These are phyloP conservation scores for Triticum aestivum DNA, from an alignment of 176 grass and related monocot genomes.

Conservation along the genomic window IWGSC_CS_RefSeq_v2.1 NC_057814.1:463130181-463130680, in stretches of 20 bases:
- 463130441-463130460: too few relatives aligned
- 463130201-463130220: not conserved
- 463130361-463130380: not conserved
- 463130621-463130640: not conserved
- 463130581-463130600: not conserved
- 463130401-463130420: not conserved
- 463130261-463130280: not conserved
- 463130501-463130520: not conserved
- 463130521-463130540: not conserved
- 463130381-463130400: slow-evolving; percentile 16
- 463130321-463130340: not conserved
- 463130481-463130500: not conserved
- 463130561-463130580: not conserved
- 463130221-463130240: not conserved
- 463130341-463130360: too few relatives aligned
- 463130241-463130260: not conserved
- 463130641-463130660: slow-evolving; percentile 2
- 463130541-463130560: slow-evolving; percentile 15
- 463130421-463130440: too few relatives aligned
- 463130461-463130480: not conserved
- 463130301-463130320: not conserved
- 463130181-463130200: too few relatives aligned
- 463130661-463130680: not conserved
- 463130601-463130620: not conserved
- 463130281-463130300: not conserved